phyloP scores from a whole-genome alignment of 768 basidiomycete species.

The Phylloporus rhodoxanthus region DNA sequence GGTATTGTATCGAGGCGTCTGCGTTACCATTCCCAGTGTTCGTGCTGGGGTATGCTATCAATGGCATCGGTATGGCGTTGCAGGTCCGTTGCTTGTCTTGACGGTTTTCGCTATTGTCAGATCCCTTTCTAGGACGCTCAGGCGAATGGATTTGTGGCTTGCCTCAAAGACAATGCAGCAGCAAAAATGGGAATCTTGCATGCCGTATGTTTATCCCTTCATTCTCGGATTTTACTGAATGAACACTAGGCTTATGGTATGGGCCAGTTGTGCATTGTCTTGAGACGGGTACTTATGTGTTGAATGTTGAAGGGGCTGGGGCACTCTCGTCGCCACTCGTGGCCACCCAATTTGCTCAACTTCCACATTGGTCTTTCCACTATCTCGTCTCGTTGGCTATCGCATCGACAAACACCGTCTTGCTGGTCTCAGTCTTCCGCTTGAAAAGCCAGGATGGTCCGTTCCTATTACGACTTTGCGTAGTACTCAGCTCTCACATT shows the following conservation, averaged over 20 bases:
- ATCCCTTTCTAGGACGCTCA: slow-evolving; percentile 37
- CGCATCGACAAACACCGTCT: slow-evolving; percentile 48
- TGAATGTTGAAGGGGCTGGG: slow-evolving; percentile 46
- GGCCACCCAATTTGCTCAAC: slow-evolving; percentile 72
- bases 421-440: slow-evolving; percentile 58
- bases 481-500: slow-evolving; percentile 1
- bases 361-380: slow-evolving; percentile 69
- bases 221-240: slow-evolving; percentile 14
- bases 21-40: slow-evolving; percentile 43
- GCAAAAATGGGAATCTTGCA: slow-evolving; percentile 40
- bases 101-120: background rate
- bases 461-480: slow-evolving; percentile 5
- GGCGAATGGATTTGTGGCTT: slow-evolving; percentile 41
- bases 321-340: slow-evolving; percentile 68
- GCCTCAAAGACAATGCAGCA: slow-evolving; percentile 34
- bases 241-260: slow-evolving; percentile 31
- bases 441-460: slow-evolving; percentile 65
- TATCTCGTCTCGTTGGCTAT: slow-evolving; percentile 67
- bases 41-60: slow-evolving; percentile 37
- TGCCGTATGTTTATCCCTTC: slow-evolving; percentile 31
- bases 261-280: background rate
- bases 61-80: slow-evolving; percentile 41
- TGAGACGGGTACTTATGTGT: slow-evolving; percentile 4
- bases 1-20: slow-evolving; percentile 34
- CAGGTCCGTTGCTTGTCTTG: slow-evolving; percentile 33